Conservation (phyloP, 306 rosid species). For the Canavalia gladiata region DNA sequence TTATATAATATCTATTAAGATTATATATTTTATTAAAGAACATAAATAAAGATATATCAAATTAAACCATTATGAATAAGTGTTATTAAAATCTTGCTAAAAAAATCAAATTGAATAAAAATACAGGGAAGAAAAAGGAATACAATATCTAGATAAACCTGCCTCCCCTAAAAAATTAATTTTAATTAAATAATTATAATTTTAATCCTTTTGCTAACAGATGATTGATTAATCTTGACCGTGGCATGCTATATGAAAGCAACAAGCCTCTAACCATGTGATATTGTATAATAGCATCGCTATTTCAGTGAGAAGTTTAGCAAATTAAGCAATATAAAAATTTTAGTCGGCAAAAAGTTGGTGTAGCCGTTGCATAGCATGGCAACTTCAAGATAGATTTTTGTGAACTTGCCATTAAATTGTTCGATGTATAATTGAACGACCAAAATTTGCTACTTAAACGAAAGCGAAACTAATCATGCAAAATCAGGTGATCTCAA, state of each 20-base stretch:
- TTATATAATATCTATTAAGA: too few relatives aligned
- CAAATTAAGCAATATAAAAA: constrained; percentile 27
- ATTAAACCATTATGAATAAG: too few relatives aligned
- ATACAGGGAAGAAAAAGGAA: too few relatives aligned
- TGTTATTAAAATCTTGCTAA: too few relatives aligned
- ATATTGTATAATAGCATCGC: neutral
- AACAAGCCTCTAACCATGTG: neutral
- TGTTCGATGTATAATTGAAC: constrained; percentile 15
- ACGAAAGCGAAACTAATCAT: constrained; percentile 43
- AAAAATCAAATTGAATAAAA: too few relatives aligned
- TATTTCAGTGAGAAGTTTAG: constrained; percentile 1
- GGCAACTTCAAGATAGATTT: constrained; percentile 24
- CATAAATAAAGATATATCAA: too few relatives aligned
- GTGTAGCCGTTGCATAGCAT: constrained; percentile 10
- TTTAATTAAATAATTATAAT: too few relatives aligned
- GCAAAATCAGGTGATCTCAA: constrained; percentile 33
- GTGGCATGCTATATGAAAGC: neutral
- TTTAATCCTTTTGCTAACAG: too few relatives aligned
- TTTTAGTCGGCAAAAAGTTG: constrained; percentile 16
- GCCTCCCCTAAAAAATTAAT: too few relatives aligned
- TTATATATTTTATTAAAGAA: too few relatives aligned
- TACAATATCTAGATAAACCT: too few relatives aligned
- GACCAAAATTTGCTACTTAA: constrained; percentile 13
- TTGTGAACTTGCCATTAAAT: neutral
- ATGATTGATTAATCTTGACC: neutral